Percentiles rank a stretch among this genome's conserved stretches.
These are phyloP conservation scores for Lasiodiplodia sp. DNA, from an alignment of 2,329 filamentous ascomycete species.

Conservation along the genomic window DNA sequence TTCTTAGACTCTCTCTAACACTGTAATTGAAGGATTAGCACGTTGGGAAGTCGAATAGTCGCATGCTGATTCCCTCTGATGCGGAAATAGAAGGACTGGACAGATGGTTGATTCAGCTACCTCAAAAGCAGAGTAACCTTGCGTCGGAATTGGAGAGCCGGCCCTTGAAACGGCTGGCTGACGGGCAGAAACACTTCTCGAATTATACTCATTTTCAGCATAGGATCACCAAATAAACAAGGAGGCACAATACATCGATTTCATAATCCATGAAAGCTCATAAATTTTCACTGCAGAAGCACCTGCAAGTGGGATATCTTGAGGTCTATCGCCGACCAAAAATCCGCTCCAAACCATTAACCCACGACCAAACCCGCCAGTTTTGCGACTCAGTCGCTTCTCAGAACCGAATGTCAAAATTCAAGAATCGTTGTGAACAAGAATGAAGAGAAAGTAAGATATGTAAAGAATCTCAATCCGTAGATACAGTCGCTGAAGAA, in stretches of 20 bases:
- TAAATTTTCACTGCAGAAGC: slow-evolving; percentile 18
- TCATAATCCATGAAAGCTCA: slow-evolving; percentile 14
- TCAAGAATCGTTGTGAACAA: neutral
- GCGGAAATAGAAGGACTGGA: too few species aligned
- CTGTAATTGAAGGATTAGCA: too few species aligned
- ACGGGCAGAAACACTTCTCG: too few species aligned
- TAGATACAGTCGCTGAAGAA: neutral
- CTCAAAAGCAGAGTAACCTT: too few species aligned
- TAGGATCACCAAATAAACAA: neutral
- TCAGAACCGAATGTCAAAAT: neutral
- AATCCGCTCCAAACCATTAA: slow-evolving; percentile 20
- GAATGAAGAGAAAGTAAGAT: slow-evolving; percentile 7
- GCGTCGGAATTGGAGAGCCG: too few species aligned
- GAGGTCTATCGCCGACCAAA: slow-evolving; percentile 22
- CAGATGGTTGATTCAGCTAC: too few species aligned
- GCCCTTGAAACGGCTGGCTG: too few species aligned
- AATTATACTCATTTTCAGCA: neutral
- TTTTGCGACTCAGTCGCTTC: slow-evolving; percentile 21
- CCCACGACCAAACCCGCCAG: slow-evolving; percentile 7
- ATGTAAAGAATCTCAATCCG: neutral
- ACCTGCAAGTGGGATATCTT: slow-evolving; percentile 25
- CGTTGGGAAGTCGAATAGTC: too few species aligned
- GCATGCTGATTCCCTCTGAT: too few species aligned
- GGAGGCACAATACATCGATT: neutral
- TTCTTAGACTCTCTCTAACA: too few species aligned